A percentile compares a stretch with the other conserved stretches of the same genome.
phyloP scores from a whole-genome alignment of 2,329 filamentous ascomycete genomes.

The Curvularia sp. region DNA sequence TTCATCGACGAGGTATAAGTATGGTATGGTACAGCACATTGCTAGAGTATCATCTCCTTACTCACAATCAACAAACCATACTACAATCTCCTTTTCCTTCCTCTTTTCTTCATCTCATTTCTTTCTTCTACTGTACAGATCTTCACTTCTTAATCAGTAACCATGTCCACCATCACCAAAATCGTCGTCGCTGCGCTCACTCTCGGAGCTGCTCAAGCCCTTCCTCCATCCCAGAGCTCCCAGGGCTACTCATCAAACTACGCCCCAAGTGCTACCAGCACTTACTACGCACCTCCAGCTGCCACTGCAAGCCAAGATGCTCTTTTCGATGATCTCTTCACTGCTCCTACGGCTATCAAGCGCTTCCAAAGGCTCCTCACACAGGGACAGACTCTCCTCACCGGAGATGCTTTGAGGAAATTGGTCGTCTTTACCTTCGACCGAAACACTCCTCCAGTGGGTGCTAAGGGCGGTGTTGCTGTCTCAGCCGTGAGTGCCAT shows the following conservation, averaged over 20 bases:
- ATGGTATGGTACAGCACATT: conserved; percentile 9
- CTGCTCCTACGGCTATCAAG: conserved; percentile 48
- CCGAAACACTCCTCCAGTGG: conserved; percentile 49
- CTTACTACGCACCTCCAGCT: conserved; percentile 12
- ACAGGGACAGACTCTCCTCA: conserved; percentile 39
- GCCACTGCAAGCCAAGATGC: conserved; percentile 28
- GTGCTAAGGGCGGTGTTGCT: conserved; percentile 62
- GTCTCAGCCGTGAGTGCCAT: conserved; percentile 34
- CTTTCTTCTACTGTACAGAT: conserved; percentile 26
- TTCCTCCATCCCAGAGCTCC: conserved; percentile 32
- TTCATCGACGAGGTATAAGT: conserved; percentile 35
- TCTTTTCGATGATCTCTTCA: conserved; percentile 42
- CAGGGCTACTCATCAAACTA: conserved; percentile 11
- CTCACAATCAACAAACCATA: conserved; percentile 38
- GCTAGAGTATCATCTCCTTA: conserved; percentile 34
- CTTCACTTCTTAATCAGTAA: conserved; percentile 34
- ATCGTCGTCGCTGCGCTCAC: conserved; percentile 44
- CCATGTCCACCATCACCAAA: conserved; percentile 48
- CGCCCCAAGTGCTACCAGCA: not conserved
- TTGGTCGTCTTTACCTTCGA: conserved; percentile 70
- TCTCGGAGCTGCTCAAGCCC: conserved; percentile 41
- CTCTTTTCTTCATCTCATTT: conserved; percentile 24
- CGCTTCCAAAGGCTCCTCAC: conserved; percentile 49
- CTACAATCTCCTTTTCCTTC: conserved; percentile 27
- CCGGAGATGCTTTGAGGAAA: conserved; percentile 39